Base-by-base conservation (phyloP, 176 grass and related monocot genomes). In the Tillandsia fasciculata region DNA sequence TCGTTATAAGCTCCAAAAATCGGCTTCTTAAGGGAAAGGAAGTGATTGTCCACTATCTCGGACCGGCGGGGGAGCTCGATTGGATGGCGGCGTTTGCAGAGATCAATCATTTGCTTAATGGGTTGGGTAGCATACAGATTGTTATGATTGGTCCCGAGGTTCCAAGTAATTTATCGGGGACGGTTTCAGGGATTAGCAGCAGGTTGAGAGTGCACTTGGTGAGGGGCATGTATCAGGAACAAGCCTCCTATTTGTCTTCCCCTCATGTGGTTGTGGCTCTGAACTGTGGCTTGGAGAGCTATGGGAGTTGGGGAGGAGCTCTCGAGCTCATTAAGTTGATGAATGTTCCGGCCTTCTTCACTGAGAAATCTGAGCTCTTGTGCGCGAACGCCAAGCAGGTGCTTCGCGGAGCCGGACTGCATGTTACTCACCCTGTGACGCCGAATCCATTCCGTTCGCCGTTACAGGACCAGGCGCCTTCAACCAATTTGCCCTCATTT, bases 261-360 rank as follows among this genome's bases (percentile, higher is more conserved):
- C 75, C 81, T 28, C 81, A 83, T 83, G 63, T 78, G 23, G 51
- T 83, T 18, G 59, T 83, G 73, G 75, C 69, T 64, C 67, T 83
- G 48, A 78, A 83, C 22, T 78, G 81, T 53, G 69, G 70, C 27
- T 53, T 83, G 53, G 81, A 74, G 52, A 70, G 53, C 72, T 70
- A 78, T 23, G 51, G 74, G 48, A 78, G 81, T 59, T 83, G 81
- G 75, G 67, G 28, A 11, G 70, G 75, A 42, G 75, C 69, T 17
- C 51, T 78, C 6, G 70, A 66, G 61, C 48, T 70, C 20, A 74
- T 83, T 26, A 83, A 83, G 51, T 68, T 52, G 10, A 78, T 72
- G 61, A 83, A 83, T 52, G 74, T 78, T 50, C 81, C 81, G 12
- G 75, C 70, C 53, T 83, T 78, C 67, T 83, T 78, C 64, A 83